Evolutionary conservation across 1,139 yeast genomes (phyloP), one percentile per base, ranked within the genome.

Genomic region (Geotrichum restrictum): DNA sequence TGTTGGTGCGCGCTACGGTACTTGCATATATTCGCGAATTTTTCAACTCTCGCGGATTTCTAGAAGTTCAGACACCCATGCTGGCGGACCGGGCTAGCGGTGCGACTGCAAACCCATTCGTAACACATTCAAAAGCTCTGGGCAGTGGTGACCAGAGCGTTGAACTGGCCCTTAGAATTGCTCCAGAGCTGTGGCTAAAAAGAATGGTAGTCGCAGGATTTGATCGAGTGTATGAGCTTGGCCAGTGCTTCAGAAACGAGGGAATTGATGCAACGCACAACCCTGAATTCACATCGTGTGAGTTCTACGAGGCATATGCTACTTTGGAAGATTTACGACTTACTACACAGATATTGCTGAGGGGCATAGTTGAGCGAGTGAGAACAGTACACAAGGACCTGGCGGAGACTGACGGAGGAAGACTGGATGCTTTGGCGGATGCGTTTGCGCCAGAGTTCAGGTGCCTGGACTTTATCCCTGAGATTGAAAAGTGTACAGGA

Each of bases 151-250:
- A 44, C n/a, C 18, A 43, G 18, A 29, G 37, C 33, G 51, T 64
- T 0, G 71, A 71, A 10, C 68, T 89, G 8, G 83, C 80, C 56
- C 69, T 93, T 52, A 72, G 98, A 45, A 93, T 93, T 2, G 97
- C 98, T 0, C 98, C 98, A 0, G 98, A 93, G 65, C 70, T 93
- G 41, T 93, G 96, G 96, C 75, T 93, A 54, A 93, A 93, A 66
- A 78, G 86, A 60, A 69, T 93, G 54, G 79, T 89, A 1, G 81
- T 91, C 41, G 76, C 87, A 3, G 98, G 98, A 1, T 81, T 91
- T 62, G 96, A 89, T 58, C 80, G 78, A 60, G 83, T 93, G 4
- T 93, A 81, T 69, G 98, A 93, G 64, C 80, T 93, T 47, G 98
- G 98, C 0, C 79, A 79, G 53, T 83, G 79, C 48, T 93, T 91